phyloP scores from a whole-genome alignment of 148 eudicot species.

The Spergularia marina region DNA sequence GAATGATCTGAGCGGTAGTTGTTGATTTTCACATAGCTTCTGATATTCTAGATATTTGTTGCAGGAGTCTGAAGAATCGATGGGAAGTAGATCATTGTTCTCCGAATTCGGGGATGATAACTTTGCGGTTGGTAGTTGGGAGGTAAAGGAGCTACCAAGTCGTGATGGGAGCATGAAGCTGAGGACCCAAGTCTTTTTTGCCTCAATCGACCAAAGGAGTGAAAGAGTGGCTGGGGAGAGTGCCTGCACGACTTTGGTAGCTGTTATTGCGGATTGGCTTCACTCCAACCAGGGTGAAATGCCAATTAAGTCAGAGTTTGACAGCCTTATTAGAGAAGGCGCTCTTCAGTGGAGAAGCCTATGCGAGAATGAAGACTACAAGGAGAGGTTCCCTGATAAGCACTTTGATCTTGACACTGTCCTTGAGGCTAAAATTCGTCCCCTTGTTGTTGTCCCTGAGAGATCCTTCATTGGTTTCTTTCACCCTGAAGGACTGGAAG shows the following conservation, averaged over 20 bases:
- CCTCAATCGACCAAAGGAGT: constrained; percentile 79
- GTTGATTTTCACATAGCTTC: background rate
- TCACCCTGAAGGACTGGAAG: constrained; percentile 62
- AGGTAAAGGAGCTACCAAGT: constrained; percentile 51
- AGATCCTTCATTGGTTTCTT: constrained; percentile 82
- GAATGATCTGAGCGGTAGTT: background rate
- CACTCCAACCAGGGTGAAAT: constrained; percentile 55
- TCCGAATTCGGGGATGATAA: constrained; percentile 73
- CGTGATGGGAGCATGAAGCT: constrained; percentile 73
- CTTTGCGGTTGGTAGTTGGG: constrained; percentile 81
- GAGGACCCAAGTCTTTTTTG: constrained; percentile 63
- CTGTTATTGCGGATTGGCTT: constrained; percentile 82
- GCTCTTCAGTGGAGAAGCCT: constrained; percentile 77
- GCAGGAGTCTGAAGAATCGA: constrained; percentile 44
- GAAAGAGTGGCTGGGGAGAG: constrained; percentile 84
- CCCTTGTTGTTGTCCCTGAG: constrained; percentile 47
- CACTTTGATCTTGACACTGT: constrained; percentile 88
- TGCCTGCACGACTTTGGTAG: constrained; percentile 78
- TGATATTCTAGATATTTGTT: background rate
- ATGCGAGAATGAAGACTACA: constrained; percentile 48
- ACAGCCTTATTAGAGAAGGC: constrained; percentile 71
- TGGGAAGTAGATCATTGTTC: constrained; percentile 26
- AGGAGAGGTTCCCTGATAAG: constrained; percentile 66
- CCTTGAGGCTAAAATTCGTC: constrained; percentile 54
- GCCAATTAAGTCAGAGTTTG: constrained; percentile 74